These are phyloP conservation scores for Diaporthe destruens DNA, from an alignment of 2,329 filamentous ascomycete genomes.

Conservation along the genomic window DNA sequence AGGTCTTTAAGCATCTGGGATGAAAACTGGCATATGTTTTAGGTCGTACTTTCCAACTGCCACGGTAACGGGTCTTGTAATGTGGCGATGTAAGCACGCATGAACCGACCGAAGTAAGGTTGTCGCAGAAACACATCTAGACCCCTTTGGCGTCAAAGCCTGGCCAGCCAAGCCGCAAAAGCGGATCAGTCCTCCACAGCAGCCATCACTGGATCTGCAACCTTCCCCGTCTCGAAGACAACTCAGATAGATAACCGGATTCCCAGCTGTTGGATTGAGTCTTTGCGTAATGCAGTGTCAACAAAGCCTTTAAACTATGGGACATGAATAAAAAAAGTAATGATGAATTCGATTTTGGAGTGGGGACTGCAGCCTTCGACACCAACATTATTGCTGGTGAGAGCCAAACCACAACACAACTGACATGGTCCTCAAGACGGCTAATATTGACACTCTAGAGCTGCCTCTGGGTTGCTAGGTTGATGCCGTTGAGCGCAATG, in stretches of 20 bases:
- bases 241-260: not conserved
- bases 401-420: not conserved
- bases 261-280: not conserved
- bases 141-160: too few relatives aligned
- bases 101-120: too few relatives aligned
- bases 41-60: too few relatives aligned
- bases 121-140: too few relatives aligned
- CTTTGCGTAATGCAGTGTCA: not conserved
- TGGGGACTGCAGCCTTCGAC: conserved; percentile 45
- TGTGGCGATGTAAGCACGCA: too few relatives aligned
- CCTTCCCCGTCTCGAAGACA: too few relatives aligned
- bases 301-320: not conserved
- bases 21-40: too few relatives aligned
- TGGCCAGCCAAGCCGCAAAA: too few relatives aligned
- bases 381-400: conserved; percentile 44
- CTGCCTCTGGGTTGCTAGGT: conserved; percentile 51
- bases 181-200: not conserved
- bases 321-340: conserved; percentile 15
- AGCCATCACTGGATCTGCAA: not conserved
- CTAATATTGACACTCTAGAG: conserved; percentile 41
- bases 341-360: conserved; percentile 44
- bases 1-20: too few relatives aligned
- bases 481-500: conserved; percentile 49
- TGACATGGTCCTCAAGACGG: not conserved
- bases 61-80: too few relatives aligned